Base-by-base conservation (phyloP, 345 rosid species). In the Ceriops zippeliana region DNA sequence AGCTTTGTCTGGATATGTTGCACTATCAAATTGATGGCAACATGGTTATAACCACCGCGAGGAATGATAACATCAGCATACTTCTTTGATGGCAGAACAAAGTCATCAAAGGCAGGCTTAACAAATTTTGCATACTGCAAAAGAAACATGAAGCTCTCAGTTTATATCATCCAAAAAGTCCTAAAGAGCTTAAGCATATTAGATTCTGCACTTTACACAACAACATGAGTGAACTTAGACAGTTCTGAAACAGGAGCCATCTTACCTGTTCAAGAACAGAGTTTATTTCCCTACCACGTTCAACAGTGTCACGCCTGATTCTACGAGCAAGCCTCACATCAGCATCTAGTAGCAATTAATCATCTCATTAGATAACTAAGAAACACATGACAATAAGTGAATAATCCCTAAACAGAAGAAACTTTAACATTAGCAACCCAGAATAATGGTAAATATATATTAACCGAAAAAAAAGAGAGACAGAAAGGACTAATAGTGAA, bases 311-410 rank as follows among this genome's bases (percentile, higher is more conserved):
- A 77, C 99, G 95, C 69, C 93, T 84, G 78, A 96, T 90, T 84
- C 99, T 86, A 35, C 99, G 97, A 83, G 99, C 99, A 81, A 96
- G 98, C 84, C 99, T 92, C 80, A 92, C 99, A 83, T 96, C 99
- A 73, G 98, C 97, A 89, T 96, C 99, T 96, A 84, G 38, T 83
- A 82, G 17, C 67, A 81, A 76, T 54, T 63, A 54, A 80, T 66
- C 30, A 72, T 15, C 68, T 21, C 60, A 75, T 20, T 22, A 74
- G 17, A 42, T 3, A 42, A 38, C 11, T 38, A 15, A 38, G 46
- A 38, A 8, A 38, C 16, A 10, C 13, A 2, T 9, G 15, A 10
- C 15, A 10, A 38, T 10, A 42, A 42, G 49, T 15, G 19, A 42
- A 42, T 15, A 42, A 42, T 42, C 49, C 19, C 19, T 15, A 11